A percentile compares a stretch with the other conserved stretches of the same genome.
phyloP scores from a whole-genome alignment of 2,329 filamentous ascomycete genomes.

The Calonectria leucothoes region DNA sequence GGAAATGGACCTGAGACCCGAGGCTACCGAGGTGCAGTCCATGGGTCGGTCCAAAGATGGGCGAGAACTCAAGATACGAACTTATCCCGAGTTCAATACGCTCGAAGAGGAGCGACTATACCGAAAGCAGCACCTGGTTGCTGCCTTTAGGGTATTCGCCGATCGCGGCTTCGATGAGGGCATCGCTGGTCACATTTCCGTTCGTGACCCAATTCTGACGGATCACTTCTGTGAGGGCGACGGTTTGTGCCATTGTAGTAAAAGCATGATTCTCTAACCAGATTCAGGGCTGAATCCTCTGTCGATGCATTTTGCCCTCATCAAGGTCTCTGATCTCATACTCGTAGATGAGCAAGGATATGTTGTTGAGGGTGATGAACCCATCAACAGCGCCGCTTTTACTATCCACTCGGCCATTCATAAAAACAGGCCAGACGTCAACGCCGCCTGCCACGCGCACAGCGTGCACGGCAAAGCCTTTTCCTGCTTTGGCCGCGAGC shows the following conservation, averaged over 20 bases:
- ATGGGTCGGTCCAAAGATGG: background rate
- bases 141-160: background rate
- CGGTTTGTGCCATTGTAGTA: background rate
- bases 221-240: background rate
- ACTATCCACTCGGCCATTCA: conserved; percentile 77
- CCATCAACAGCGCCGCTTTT: conserved; percentile 76
- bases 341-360: conserved; percentile 68
- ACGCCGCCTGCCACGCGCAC: conserved; percentile 77
- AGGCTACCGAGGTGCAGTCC: background rate
- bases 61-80: background rate
- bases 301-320: conserved; percentile 70
- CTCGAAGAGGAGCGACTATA: background rate
- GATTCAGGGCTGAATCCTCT: background rate
- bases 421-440: conserved; percentile 72
- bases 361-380: conserved; percentile 71
- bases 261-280: background rate
- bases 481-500: conserved; percentile 70
- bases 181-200: conserved; percentile 4
- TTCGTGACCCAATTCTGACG: background rate
- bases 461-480: conserved; percentile 75
- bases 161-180: conserved; percentile 2
- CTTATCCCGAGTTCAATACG: background rate
- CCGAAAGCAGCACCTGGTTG: background rate
- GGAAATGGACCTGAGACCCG: background rate
- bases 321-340: conserved; percentile 77